Evolutionary conservation across 2,329 filamentous ascomycete genomes (phyloP).

Genomic region (Aspergillus sergii): DNA sequence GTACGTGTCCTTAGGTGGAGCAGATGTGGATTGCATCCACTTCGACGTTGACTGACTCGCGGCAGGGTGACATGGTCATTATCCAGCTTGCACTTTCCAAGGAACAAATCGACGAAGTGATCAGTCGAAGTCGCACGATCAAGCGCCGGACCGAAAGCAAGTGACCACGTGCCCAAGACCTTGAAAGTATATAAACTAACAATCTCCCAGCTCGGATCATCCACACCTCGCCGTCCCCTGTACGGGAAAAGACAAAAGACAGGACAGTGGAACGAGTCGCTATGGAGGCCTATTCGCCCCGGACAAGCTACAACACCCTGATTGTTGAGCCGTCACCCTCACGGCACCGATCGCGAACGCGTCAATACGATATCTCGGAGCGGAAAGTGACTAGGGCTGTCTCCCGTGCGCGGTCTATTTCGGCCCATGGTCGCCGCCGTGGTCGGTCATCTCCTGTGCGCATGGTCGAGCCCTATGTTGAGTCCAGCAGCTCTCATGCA

Average conservation of each 20-base stretch:
- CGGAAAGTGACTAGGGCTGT: slow-evolving; percentile 28
- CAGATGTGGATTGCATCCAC: neutral
- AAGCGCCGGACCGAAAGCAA: slow-evolving; percentile 37
- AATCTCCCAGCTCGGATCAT: slow-evolving; percentile 24
- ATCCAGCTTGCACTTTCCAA: slow-evolving; percentile 84
- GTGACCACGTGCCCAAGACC: slow-evolving; percentile 17
- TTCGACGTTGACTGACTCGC: slow-evolving; percentile 15
- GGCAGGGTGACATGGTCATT: slow-evolving; percentile 75
- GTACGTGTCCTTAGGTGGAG: slow-evolving; percentile 51
- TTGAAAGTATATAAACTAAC: slow-evolving; percentile 8
- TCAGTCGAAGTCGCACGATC: slow-evolving; percentile 74
- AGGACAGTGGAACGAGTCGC: slow-evolving; percentile 30
- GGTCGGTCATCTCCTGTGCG: slow-evolving; percentile 41
- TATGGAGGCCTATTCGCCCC: slow-evolving; percentile 30
- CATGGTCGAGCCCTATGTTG: slow-evolving; percentile 38
- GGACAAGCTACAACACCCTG: slow-evolving; percentile 32
- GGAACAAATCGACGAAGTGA: slow-evolving; percentile 87
- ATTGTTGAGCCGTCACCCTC: slow-evolving; percentile 37
- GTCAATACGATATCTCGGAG: slow-evolving; percentile 32
- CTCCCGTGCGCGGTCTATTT: slow-evolving; percentile 39
- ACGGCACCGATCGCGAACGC: slow-evolving; percentile 28
- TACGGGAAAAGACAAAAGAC: slow-evolving; percentile 24
- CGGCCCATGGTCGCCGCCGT: slow-evolving; percentile 35
- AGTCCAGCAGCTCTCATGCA: slow-evolving; percentile 42
- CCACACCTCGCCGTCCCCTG: slow-evolving; percentile 27